phyloP scores from a whole-genome alignment of 345 rosid species.

The Bruguiera sexangula region DNA sequence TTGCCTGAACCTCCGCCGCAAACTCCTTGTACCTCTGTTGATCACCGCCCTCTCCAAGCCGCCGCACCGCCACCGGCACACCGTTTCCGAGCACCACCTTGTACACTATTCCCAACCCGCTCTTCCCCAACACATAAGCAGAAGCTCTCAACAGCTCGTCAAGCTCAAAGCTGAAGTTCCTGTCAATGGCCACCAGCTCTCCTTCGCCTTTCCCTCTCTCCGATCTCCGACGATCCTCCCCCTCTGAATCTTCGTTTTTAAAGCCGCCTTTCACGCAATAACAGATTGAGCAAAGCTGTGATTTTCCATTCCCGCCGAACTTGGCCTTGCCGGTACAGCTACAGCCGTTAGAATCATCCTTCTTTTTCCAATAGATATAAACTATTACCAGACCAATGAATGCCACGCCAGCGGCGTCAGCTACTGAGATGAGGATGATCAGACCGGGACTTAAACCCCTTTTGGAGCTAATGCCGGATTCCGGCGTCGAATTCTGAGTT shows the following conservation, averaged over 20 bases:
- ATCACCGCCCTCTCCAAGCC: constrained; percentile 95
- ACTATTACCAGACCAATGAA: constrained; percentile 62
- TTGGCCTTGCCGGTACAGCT: constrained; percentile 77
- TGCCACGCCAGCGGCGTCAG: constrained; percentile 83
- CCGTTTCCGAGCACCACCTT: constrained; percentile 97
- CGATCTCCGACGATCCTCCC: constrained; percentile 50
- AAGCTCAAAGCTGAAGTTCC: constrained; percentile 86
- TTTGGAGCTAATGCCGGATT: constrained; percentile 19
- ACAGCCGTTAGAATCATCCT: constrained; percentile 59
- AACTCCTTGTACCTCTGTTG: constrained; percentile 83
- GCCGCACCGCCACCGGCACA: constrained; percentile 84
- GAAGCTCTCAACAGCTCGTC: constrained; percentile 94
- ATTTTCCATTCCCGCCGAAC: constrained; percentile 43
- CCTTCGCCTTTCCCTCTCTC: constrained; percentile 54
- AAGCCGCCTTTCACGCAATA: constrained; percentile 32
- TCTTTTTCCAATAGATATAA: constrained; percentile 88
- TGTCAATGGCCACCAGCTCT: constrained; percentile 84
- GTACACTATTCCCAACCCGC: constrained; percentile 94
- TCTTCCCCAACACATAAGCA: constrained; percentile 93
- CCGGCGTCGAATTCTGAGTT: constrained; percentile 32
- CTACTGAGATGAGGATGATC: constrained; percentile 68
- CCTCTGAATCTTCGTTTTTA: constrained; percentile 55
- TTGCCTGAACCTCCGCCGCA: constrained; percentile 78
- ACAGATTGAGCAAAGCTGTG: constrained; percentile 31
- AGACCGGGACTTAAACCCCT: constrained; percentile 63